Evolutionary conservation across 371 early-diverging fungal species (phyloP).

Genomic region (Rhizopus arrhizus): DNA sequence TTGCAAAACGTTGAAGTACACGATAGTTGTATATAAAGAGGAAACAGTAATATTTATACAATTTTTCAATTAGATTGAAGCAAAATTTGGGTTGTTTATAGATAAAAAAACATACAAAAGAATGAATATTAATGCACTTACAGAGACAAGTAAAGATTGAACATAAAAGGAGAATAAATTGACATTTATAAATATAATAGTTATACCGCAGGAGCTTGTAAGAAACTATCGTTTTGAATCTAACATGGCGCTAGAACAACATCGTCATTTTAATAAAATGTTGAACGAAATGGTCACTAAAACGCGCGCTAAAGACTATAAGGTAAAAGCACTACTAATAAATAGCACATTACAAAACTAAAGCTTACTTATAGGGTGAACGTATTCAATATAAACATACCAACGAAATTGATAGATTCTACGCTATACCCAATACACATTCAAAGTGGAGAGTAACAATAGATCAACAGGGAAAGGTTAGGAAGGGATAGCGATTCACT

Average conservation of each 20-base stretch:
- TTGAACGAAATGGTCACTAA: slow-evolving; percentile 63
- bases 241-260: slow-evolving; percentile 71
- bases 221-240: slow-evolving; percentile 60
- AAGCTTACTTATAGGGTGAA: slow-evolving; percentile 36
- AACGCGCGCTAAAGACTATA: slow-evolving; percentile 49
- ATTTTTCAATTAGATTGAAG: slow-evolving; percentile 67
- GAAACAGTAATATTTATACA: neutral
- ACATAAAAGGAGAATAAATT: neutral
- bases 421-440: slow-evolving; percentile 25
- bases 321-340: slow-evolving; percentile 23
- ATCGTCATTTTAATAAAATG: slow-evolving; percentile 65
- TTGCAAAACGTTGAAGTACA: slow-evolving; percentile 64
- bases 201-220: slow-evolving; percentile 4
- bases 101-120: slow-evolving; percentile 64
- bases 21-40: neutral
- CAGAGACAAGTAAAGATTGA: slow-evolving; percentile 61
- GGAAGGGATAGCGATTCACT: neutral
- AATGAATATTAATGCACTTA: slow-evolving; percentile 60
- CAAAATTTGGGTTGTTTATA: slow-evolving; percentile 75
- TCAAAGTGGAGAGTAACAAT: slow-evolving; percentile 65
- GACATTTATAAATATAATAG: slow-evolving; percentile 4
- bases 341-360: neutral
- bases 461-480: slow-evolving; percentile 58
- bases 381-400: slow-evolving; percentile 68
- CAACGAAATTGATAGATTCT: slow-evolving; percentile 69